These are phyloP conservation scores for Blastocystis sp. DNA, from an alignment of 352 stramenopile species.

Conservation along the genomic window DNA sequence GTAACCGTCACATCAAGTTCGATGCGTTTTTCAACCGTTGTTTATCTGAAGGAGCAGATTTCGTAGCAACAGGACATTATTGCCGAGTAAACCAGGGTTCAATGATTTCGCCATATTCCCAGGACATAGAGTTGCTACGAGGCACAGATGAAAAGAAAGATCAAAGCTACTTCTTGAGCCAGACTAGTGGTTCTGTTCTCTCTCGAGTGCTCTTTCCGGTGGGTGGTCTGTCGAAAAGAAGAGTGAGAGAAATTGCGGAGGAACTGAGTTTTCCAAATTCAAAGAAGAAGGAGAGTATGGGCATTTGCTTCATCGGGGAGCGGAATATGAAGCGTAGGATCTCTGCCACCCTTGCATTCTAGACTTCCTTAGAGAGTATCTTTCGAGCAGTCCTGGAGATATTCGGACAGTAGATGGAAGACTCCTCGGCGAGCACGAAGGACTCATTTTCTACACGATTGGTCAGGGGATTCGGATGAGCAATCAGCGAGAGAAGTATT, in stretches of 20 bases:
- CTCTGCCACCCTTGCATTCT: slow-evolving; percentile 61
- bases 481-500: slow-evolving; percentile 81
- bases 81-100: not conserved
- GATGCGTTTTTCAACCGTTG: slow-evolving; percentile 87
- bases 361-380: slow-evolving; percentile 72
- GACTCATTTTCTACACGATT: slow-evolving; percentile 81
- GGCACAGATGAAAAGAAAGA: slow-evolving; percentile 83
- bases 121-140: slow-evolving; percentile 70
- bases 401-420: slow-evolving; percentile 75
- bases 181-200: slow-evolving; percentile 69
- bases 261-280: slow-evolving; percentile 77
- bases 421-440: slow-evolving; percentile 73
- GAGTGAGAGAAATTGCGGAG: slow-evolving; percentile 81
- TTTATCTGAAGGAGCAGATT: slow-evolving; percentile 76
- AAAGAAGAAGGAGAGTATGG: slow-evolving; percentile 87
- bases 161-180: slow-evolving; percentile 92
- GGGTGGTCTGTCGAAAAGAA: slow-evolving; percentile 80
- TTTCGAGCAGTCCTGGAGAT: slow-evolving; percentile 71
- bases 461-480: slow-evolving; percentile 83
- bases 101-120: not conserved
- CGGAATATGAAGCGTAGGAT: slow-evolving; percentile 84
- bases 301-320: slow-evolving; percentile 97
- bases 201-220: slow-evolving; percentile 86
- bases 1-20: slow-evolving; percentile 97
- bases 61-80: slow-evolving; percentile 92